Conservation (phyloP, 1,139 yeast species). For the Kodamaea derodonti region DNA sequence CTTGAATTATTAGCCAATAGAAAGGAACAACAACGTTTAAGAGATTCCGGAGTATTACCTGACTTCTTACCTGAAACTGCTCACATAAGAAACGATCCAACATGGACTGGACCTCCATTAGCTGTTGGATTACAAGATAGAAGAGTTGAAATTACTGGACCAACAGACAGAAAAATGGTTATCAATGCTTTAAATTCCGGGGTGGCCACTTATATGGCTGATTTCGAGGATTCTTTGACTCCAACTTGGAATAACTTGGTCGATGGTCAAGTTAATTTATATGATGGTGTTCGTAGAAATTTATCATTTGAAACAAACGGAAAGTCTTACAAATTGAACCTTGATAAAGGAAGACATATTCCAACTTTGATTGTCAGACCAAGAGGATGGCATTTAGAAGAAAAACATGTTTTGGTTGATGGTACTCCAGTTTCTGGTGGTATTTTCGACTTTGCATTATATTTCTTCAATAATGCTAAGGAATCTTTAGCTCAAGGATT, state of each 20-base stretch:
- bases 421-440: slow-evolving; percentile 75
- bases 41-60: slow-evolving; percentile 69
- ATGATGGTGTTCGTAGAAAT: slow-evolving; percentile 76
- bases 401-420: slow-evolving; percentile 68
- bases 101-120: slow-evolving; percentile 77
- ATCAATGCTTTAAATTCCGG: slow-evolving; percentile 87
- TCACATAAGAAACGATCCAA: slow-evolving; percentile 65
- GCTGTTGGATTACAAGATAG: slow-evolving; percentile 76
- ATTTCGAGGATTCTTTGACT: slow-evolving; percentile 90
- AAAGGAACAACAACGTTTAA: slow-evolving; percentile 52
- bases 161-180: slow-evolving; percentile 88
- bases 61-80: slow-evolving; percentile 71
- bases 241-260: slow-evolving; percentile 93
- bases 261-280: slow-evolving; percentile 86
- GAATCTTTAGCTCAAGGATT: slow-evolving; percentile 19
- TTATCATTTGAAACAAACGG: slow-evolving; percentile 54
- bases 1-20: slow-evolving; percentile 58
- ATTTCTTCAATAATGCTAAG: slow-evolving; percentile 40
- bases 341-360: slow-evolving; percentile 49
- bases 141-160: slow-evolving; percentile 86
- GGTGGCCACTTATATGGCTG: slow-evolving; percentile 92
- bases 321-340: slow-evolving; percentile 59
- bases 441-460: slow-evolving; percentile 72
- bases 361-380: slow-evolving; percentile 83
- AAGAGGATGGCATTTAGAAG: slow-evolving; percentile 83